Percentiles rank a stretch among this genome's conserved stretches.
Evolutionary conservation across 305 asterid genomes (phyloP).

Genomic region (Fraxinus ornus): DNA sequence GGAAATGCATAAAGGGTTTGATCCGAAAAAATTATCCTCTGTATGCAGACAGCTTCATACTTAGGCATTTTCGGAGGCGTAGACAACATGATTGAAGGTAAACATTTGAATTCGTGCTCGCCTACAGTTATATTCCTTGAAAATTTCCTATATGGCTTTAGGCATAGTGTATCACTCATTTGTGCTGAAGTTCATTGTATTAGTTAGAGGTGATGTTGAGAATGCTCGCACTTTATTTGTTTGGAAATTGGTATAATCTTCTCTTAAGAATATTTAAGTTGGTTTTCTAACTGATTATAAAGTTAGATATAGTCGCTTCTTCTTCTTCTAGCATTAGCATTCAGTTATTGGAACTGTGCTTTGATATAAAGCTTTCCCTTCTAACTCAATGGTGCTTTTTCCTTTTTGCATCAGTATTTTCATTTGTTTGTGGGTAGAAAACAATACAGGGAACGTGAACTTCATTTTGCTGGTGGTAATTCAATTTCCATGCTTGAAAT

Average conservation of each 20-base stretch:
- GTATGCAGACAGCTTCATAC: constrained; percentile 86
- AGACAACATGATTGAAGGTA: constrained; percentile 50
- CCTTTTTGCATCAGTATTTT: neutral
- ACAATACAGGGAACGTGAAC: neutral
- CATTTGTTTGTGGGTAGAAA: neutral
- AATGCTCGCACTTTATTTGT: constrained; percentile 5
- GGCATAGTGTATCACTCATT: constrained; percentile 13
- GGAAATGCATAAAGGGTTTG: constrained; percentile 97
- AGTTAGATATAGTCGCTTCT: neutral
- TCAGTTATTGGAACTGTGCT: neutral
- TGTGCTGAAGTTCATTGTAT: constrained; percentile 6
- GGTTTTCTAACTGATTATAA: constrained; percentile 15
- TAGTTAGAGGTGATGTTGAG: constrained; percentile 10
- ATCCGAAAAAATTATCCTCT: constrained; percentile 85
- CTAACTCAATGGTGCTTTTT: neutral
- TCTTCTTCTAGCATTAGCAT: neutral
- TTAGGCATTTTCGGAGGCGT: constrained; percentile 77
- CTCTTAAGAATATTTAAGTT: constrained; percentile 15
- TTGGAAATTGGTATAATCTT: constrained; percentile 2
- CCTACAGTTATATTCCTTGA: constrained; percentile 3
- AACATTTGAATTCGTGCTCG: constrained; percentile 7
- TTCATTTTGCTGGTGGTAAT: neutral
- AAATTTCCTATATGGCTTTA: neutral
- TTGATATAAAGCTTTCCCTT: neutral
- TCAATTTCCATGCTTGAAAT: neutral